phyloP scores from a whole-genome alignment of 139 green algal species.

The Diplosphaera chodatii region DNA sequence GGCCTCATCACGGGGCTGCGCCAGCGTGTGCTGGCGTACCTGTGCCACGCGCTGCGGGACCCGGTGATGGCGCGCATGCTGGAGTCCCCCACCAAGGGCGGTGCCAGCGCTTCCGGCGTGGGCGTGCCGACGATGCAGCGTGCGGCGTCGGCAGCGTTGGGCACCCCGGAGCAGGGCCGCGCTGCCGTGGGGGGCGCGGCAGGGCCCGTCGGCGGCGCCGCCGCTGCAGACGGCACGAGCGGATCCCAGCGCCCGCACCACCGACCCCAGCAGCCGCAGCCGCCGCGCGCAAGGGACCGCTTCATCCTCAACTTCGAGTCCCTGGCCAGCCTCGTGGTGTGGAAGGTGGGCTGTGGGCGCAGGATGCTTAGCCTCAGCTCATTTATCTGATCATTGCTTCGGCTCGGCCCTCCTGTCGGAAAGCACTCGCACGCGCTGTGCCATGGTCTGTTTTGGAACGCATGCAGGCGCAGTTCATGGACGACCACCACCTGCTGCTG shows the following conservation, averaged over 20 bases:
- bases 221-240: not conserved
- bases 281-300: not conserved
- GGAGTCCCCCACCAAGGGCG: not conserved
- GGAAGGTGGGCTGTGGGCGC: slow-evolving; percentile 25
- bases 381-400: too few relatives aligned
- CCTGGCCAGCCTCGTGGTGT: slow-evolving; percentile 14
- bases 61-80: not conserved
- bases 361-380: too few relatives aligned
- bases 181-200: not conserved
- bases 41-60: slow-evolving; percentile 3
- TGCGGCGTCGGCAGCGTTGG: not conserved
- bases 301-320: slow-evolving; percentile 17
- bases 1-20: slow-evolving; percentile 12
- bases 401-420: too few relatives aligned
- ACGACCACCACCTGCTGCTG: slow-evolving; percentile 10
- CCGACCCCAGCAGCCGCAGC: not conserved
- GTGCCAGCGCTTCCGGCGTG: too few relatives aligned
- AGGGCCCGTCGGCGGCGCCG: not conserved
- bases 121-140: not conserved
- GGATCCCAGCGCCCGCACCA: too few relatives aligned
- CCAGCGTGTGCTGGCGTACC: slow-evolving; percentile 17
- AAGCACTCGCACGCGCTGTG: too few relatives aligned
- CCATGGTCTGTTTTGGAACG: too few relatives aligned
- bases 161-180: too few relatives aligned
- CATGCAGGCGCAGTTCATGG: slow-evolving; percentile 19